Evolutionary conservation across 2,329 filamentous ascomycete genomes (phyloP), one percentile per base, ranked within the genome.

Genomic region (Aspergillus piperis): DNA sequence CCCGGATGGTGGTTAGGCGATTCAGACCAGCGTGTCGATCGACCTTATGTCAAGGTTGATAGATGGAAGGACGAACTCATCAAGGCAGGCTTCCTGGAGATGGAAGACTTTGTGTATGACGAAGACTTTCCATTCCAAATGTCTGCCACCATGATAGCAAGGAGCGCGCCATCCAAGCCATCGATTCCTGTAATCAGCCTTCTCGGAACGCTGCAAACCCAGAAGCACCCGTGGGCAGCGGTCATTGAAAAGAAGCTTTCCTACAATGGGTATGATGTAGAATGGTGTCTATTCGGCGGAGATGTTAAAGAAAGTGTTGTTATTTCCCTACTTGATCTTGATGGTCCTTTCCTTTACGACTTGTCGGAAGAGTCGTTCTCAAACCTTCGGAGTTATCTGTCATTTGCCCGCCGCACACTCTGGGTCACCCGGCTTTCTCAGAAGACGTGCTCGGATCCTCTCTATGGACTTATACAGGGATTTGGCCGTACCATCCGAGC

Each of bases 1-100:
- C 62, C 68, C 0, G 68, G 69, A 2, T 76, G 73, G 73, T 76
- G 72, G 73, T 47, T 68, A 7, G 71, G 71, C 2, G 64, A 59
- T n/a, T 56, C 60, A 7, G 70, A 76, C 30, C 65, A 61, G 5
- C 62, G 73, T 36, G 36, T 42, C 1, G 19, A 65, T 8, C 58
- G 70, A 32, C 71, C 73, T 5, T 71, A 66, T 53, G 57, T 75
- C 3, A 25, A 32, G 11, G n/a, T 57, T 1, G 58, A 67, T 2
- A 49, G 68, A 25, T 76, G 73, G 74, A 54, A 71, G 7, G 30
- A 50, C 7, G 68, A 71, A 25, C 62, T 77, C 1, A 42, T 50
- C 13, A 47, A 30, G 8, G 66, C 68, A n/a, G 77, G 75, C 6
- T 79, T 78, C 56, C 59, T 62, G 0, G 70, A 73, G 1, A 44